Percentiles rank a stretch among this genome's conserved stretches.
phyloP scores from a whole-genome alignment of 331 rosid species.

The Acacia pycnantha region DNA sequence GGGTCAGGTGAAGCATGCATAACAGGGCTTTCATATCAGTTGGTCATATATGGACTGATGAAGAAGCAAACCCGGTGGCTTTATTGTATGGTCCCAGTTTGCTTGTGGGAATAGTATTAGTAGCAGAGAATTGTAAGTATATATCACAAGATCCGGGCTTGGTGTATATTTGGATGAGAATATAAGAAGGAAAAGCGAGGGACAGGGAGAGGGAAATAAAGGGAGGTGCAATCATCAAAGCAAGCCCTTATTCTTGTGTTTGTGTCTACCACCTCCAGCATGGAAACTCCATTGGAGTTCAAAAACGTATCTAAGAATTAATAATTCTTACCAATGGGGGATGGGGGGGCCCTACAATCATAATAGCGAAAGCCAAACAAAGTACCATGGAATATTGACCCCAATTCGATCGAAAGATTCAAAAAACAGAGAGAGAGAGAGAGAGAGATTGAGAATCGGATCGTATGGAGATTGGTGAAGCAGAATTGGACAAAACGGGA shows the following conservation, averaged over 20 bases:
- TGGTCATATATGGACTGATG: slow-evolving; percentile 35
- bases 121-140: neutral
- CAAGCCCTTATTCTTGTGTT: slow-evolving; percentile 37
- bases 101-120: slow-evolving; percentile 34
- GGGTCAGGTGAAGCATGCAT: slow-evolving; percentile 65
- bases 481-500: slow-evolving; percentile 69
- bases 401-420: slow-evolving; percentile 44
- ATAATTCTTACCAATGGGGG: neutral
- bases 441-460: slow-evolving; percentile 56
- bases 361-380: slow-evolving; percentile 48
- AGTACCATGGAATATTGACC: slow-evolving; percentile 52
- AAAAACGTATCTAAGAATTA: neutral
- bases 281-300: slow-evolving; percentile 31
- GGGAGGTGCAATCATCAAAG: slow-evolving; percentile 69
- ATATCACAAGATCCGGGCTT: neutral
- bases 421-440: slow-evolving; percentile 27
- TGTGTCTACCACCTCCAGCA: slow-evolving; percentile 57
- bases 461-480: slow-evolving; percentile 94
- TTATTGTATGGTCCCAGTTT: neutral
- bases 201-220: slow-evolving; percentile 29
- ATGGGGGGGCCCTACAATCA: slow-evolving; percentile 42
- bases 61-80: slow-evolving; percentile 49
- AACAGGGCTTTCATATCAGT: slow-evolving; percentile 46
- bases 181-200: slow-evolving; percentile 7
- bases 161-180: slow-evolving; percentile 17